Evolutionary conservation across 805 yeast genomes (phyloP).

Genomic region (Ogataea angusta): DNA sequence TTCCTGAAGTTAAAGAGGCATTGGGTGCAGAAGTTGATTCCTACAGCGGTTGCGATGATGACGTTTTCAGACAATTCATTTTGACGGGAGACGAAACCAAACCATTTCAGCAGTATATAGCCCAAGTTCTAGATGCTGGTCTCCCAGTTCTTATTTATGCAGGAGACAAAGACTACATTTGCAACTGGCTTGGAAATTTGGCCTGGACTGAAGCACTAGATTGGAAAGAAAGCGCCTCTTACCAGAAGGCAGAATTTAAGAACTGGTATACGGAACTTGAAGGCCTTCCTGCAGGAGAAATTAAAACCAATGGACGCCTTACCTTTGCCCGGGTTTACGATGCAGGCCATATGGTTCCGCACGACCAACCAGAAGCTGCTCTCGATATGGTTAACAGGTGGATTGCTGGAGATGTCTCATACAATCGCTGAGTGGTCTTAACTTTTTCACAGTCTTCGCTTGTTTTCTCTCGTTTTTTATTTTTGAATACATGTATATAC

Average conservation of each 20-base stretch:
- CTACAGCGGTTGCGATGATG: slow-evolving; percentile 73
- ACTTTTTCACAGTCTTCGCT: too few species aligned
- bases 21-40: slow-evolving; percentile 87
- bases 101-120: slow-evolving; percentile 77
- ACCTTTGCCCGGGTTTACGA: slow-evolving; percentile 82
- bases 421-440: background rate
- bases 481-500: too few species aligned
- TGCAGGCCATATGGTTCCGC: slow-evolving; percentile 97
- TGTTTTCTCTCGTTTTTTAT: too few species aligned
- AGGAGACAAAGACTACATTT: slow-evolving; percentile 94
- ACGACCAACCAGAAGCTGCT: slow-evolving; percentile 76
- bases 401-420: slow-evolving; percentile 61
- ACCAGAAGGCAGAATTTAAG: slow-evolving; percentile 17
- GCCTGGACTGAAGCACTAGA: slow-evolving; percentile 79
- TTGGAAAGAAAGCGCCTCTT: slow-evolving; percentile 25
- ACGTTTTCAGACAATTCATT: slow-evolving; percentile 74
- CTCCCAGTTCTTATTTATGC: slow-evolving; percentile 88
- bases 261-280: slow-evolving; percentile 29
- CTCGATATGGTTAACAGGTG: slow-evolving; percentile 83
- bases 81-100: slow-evolving; percentile 91
- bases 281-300: slow-evolving; percentile 35
- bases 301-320: slow-evolving; percentile 52
- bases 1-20: slow-evolving; percentile 69
- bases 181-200: slow-evolving; percentile 94
- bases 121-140: slow-evolving; percentile 64